Evolutionary conservation across 2,329 filamentous ascomycete genomes (phyloP).

Genomic region (Aspergillus sp.): DNA sequence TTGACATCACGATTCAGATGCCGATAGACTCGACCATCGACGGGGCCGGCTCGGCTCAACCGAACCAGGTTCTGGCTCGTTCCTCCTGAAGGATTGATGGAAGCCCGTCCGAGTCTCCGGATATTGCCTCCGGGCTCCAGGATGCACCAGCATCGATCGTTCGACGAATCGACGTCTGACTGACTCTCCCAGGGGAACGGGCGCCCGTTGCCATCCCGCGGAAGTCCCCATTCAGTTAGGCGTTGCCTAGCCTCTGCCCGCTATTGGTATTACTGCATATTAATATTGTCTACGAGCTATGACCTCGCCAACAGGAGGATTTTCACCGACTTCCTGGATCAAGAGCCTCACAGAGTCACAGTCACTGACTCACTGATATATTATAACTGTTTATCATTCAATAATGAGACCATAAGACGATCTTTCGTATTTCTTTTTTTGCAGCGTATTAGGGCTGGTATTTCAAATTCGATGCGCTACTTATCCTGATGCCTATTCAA

Average conservation of each 20-base stretch:
- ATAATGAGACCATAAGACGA: not conserved
- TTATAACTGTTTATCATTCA: not conserved
- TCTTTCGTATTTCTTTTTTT: not conserved
- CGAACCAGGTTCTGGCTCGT: not conserved
- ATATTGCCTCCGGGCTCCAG: not conserved
- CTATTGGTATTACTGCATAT: not conserved
- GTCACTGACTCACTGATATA: too few species aligned
- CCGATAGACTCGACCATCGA: not conserved
- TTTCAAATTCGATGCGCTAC: too few species aligned
- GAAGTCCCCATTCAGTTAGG: not conserved
- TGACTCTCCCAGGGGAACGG: too few species aligned
- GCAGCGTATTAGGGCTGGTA: too few species aligned
- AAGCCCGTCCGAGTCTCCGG: too few species aligned
- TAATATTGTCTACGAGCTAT: not conserved
- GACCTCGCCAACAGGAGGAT: not conserved
- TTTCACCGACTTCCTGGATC: not conserved
- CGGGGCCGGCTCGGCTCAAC: not conserved
- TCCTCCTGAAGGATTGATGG: not conserved
- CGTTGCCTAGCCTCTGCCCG: not conserved
- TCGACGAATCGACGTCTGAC: not conserved
- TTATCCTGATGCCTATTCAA: not conserved
- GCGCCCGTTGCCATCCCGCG: not conserved
- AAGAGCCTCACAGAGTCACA: not conserved
- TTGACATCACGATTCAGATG: conserved; percentile 1
- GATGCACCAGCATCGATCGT: not conserved